Evolutionary conservation across 2,329 filamentous ascomycete genomes (phyloP), one percentile per base, ranked within the genome.

Genomic region (Epichloe brachyelytri): DNA sequence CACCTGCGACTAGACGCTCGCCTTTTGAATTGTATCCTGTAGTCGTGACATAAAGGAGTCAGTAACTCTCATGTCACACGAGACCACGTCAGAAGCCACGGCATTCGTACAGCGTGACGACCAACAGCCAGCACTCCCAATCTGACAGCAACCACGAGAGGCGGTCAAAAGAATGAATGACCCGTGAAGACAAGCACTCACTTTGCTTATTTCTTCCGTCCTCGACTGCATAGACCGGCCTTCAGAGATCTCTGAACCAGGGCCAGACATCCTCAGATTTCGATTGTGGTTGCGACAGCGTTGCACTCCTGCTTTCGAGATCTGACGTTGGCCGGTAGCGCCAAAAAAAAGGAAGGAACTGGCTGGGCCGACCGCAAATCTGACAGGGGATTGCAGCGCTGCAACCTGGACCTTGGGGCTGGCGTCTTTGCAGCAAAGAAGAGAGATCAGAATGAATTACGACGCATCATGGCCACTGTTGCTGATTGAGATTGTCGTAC

Each of bases 1-100:
- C 83, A 60, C 93, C 93, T 54, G 93, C 91, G 60, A 98, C 93
- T 55, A 97, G 83, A 58, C 93, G 85, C 71, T 97, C 91, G 72
- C 91, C 91, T 67, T 88, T 86, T 54, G 86, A 73, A 63, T 88
- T 90, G 72, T 97, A 98, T 64, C 90, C 93, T 97, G 70, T 51
- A 62, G 52, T 59, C 47, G 26, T 50, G 50, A n/a, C 17, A 30
- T 48, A 54, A 52, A 56, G 59, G 49, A 60, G 58, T 59, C 44
- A 51, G 48, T 37, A 36, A 39, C 43, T 36, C 49, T 49, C 36
- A 43, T 51, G 44, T 33, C 39, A 26, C 44, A 50, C 50, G 43
- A 38, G 46, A 40, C 48, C 37, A 30, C 33, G 37, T 40, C 30
- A 26, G 38, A 53, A 41, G 43, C 33, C 33, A 50, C 38, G 12